Percentiles rank a stretch among this genome's conserved stretches.
These are phyloP conservation scores for Pseudocercospora musae DNA, from an alignment of 2,329 filamentous ascomycete genomes.

Conservation along the genomic window DNA sequence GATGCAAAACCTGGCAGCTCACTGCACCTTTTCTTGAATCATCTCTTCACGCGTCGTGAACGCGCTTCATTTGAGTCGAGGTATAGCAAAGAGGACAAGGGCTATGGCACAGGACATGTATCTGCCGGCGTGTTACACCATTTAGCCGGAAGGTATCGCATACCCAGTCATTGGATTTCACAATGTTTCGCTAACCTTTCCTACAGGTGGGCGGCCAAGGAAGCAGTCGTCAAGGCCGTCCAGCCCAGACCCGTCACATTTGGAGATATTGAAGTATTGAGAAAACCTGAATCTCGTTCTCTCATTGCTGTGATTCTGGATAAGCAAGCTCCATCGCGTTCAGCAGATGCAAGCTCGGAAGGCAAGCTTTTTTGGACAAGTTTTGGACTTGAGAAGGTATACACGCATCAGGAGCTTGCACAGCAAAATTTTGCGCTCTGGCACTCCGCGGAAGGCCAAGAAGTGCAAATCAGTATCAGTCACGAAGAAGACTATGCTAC, in stretches of 20 bases:
- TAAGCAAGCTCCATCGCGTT: not conserved
- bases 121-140: constrained; percentile 1
- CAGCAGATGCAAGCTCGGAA: not conserved
- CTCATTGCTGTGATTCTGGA: constrained; percentile 55
- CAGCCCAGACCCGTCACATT: constrained; percentile 31
- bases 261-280: constrained; percentile 41
- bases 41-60: constrained; percentile 30
- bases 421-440: not conserved
- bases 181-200: not conserved
- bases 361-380: not conserved
- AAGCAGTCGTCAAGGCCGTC: constrained; percentile 48
- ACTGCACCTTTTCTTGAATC: constrained; percentile 23
- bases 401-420: not conserved
- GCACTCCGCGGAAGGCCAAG: constrained; percentile 35
- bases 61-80: constrained; percentile 19
- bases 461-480: constrained; percentile 74
- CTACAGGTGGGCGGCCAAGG: constrained; percentile 49
- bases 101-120: not conserved
- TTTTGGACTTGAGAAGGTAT: not conserved
- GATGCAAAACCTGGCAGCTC: constrained; percentile 14
- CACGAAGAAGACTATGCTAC: constrained; percentile 83
- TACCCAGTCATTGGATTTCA: not conserved
- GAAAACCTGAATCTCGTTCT: constrained; percentile 45
- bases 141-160: constrained; percentile 26
- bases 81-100: not conserved